These are phyloP conservation scores for Suhomyces tanzawaensis DNA, from an alignment of 805 yeast genomes.

Conservation along the genomic window DNA sequence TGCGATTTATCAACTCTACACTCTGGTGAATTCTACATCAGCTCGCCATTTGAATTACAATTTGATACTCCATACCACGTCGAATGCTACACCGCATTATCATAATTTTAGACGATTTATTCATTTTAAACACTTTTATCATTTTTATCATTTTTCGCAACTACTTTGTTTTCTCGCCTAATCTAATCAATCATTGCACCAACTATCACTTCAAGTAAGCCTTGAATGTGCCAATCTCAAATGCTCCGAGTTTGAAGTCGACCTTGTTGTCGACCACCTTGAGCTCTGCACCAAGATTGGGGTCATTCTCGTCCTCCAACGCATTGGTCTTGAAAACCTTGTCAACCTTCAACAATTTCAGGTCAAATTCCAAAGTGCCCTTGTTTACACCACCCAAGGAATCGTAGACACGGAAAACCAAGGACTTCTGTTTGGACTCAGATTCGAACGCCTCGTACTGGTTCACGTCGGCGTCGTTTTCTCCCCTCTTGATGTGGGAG, in stretches of 20 bases:
- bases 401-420: constrained; percentile 79
- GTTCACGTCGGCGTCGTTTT: constrained; percentile 66
- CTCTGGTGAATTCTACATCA: no score
- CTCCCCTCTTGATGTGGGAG: constrained; percentile 82
- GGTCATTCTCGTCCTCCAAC: constrained; percentile 50
- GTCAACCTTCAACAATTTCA: constrained; percentile 37
- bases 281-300: constrained; percentile 22
- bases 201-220: constrained; percentile 35
- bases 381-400: constrained; percentile 75
- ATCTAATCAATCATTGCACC: neutral
- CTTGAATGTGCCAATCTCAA: constrained; percentile 71
- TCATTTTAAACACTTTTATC: no score
- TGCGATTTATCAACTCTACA: no score
- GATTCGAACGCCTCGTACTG: constrained; percentile 44
- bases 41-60: no score
- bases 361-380: constrained; percentile 47
- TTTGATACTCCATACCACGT: no score
- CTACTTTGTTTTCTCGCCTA: neutral
- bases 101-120: no score
- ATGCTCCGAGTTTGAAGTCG: constrained; percentile 57
- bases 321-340: constrained; percentile 56
- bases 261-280: constrained; percentile 37
- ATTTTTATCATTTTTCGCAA: no score
- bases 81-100: no score
- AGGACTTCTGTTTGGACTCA: constrained; percentile 43